Evolutionary conservation across 1,284 basidiomycete species (phyloP).

Genomic region (Mycena sp.): DNA sequence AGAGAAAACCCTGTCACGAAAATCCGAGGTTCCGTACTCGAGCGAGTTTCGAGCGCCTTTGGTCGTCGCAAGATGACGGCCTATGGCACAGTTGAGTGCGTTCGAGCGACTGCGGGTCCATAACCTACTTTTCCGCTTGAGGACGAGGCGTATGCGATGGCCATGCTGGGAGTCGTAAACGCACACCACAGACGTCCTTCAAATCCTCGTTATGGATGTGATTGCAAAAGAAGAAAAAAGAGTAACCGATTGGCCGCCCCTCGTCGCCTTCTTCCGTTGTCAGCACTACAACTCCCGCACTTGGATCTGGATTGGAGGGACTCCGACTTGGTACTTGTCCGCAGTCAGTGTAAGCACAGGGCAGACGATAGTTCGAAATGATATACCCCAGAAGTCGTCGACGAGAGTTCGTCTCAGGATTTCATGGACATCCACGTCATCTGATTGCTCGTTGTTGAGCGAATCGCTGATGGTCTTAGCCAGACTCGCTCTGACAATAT

Average conservation of each 20-base stretch:
- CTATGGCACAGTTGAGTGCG: background rate
- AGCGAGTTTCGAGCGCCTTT: conserved; percentile 11
- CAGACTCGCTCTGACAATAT: conserved; percentile 55
- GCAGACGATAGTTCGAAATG: background rate
- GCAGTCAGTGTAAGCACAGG: conserved; percentile 26
- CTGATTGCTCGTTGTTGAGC: conserved; percentile 43
- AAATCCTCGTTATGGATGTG: conserved; percentile 6
- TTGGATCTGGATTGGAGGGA: conserved; percentile 33
- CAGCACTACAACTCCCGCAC: conserved; percentile 56
- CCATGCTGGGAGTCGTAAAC: conserved; percentile 85
- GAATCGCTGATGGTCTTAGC: conserved; percentile 54
- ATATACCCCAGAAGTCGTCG: conserved; percentile 26
- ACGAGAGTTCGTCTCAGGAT: conserved; percentile 19
- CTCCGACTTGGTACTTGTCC: conserved; percentile 33
- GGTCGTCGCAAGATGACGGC: conserved; percentile 27
- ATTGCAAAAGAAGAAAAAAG: background rate
- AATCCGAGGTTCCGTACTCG: conserved; percentile 16
- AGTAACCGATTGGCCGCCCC: conserved; percentile 35
- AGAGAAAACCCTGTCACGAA: conserved; percentile 25
- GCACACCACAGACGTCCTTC: conserved; percentile 79
- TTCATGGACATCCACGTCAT: conserved; percentile 24
- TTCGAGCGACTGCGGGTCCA: background rate
- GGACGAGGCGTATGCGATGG: conserved; percentile 64
- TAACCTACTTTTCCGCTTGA: conserved; percentile 11
- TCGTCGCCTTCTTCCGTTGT: conserved; percentile 51